Percentiles rank a stretch among this genome's conserved stretches.
These are phyloP conservation scores for Sonneratia caseolaris DNA, from an alignment of 345 rosid species.

Conservation along the genomic window DNA sequence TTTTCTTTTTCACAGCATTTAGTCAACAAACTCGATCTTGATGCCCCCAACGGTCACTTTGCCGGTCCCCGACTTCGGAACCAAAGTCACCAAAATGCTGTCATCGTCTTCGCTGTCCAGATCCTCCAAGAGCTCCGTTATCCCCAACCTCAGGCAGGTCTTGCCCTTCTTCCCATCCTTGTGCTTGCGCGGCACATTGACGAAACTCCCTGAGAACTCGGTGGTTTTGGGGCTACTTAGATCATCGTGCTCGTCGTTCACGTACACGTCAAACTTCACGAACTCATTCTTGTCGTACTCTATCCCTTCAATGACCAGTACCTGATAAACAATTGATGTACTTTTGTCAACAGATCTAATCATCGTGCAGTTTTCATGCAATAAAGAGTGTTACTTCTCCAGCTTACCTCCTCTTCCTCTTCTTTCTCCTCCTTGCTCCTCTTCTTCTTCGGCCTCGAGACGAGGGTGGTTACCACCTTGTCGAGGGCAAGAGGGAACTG, in stretches of 20 bases:
- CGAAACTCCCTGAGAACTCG: conserved; percentile 52
- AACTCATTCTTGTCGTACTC: conserved; percentile 23
- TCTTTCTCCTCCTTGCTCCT: conserved; percentile 43
- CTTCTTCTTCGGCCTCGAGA: conserved; percentile 39
- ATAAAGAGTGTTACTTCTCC: background rate
- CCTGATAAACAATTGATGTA: background rate
- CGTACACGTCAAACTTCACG: conserved; percentile 44
- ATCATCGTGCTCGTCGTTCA: conserved; percentile 35
- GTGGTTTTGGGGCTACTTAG: conserved; percentile 21
- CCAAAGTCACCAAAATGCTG: conserved; percentile 34
- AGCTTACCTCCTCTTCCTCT: conserved; percentile 36
- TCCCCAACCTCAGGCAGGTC: conserved; percentile 32
- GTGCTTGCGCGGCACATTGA: conserved; percentile 40
- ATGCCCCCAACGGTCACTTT: conserved; percentile 27
- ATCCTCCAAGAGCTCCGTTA: conserved; percentile 45
- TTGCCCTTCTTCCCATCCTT: conserved; percentile 27
- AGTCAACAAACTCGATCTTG: conserved; percentile 26
- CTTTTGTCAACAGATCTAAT: too few relatives aligned
- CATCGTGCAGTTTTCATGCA: too few relatives aligned
- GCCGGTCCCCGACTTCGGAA: conserved; percentile 24
- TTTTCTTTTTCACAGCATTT: background rate
- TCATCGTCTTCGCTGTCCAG: conserved; percentile 44
- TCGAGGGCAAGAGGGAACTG: conserved; percentile 30
- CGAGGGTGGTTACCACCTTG: conserved; percentile 17
- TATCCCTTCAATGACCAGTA: conserved; percentile 32